phyloP scores from a whole-genome alignment of 192 early-diverging fungal genomes.

The Rhizophlyctis rosea region DNA sequence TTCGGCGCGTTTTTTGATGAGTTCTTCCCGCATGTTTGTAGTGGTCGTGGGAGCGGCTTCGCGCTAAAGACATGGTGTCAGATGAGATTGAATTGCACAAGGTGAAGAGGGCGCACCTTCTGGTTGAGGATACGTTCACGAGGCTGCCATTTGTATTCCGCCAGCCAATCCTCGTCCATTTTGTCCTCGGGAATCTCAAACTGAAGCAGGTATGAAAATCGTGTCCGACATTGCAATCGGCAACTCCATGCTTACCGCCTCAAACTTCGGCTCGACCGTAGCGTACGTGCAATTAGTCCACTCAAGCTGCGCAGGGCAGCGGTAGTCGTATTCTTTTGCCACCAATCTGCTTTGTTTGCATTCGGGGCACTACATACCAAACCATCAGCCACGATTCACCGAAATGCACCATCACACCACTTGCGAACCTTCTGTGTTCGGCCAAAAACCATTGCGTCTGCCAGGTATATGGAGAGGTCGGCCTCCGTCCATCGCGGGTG shows the following conservation, averaged over 20 bases:
- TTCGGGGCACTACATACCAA: constrained; percentile 18
- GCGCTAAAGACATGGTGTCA: no score
- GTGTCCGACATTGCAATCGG: neutral
- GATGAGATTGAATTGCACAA: no score
- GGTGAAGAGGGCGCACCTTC: no score
- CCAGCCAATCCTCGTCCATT: constrained; percentile 5
- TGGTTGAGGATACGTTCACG: neutral
- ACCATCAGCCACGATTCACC: no score
- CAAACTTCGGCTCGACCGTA: constrained; percentile 6
- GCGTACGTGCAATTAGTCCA: constrained; percentile 18
- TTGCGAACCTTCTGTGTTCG: constrained; percentile 8
- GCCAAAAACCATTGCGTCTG: constrained; percentile 23
- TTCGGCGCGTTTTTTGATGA: no score
- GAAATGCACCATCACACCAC: no score
- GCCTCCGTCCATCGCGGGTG: neutral
- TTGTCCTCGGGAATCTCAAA: constrained; percentile 5
- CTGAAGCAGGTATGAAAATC: neutral
- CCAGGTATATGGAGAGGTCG: neutral
- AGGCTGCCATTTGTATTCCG: neutral
- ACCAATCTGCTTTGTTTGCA: constrained; percentile 8
- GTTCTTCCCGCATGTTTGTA: no score
- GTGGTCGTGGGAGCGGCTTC: no score
- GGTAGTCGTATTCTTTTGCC: constrained; percentile 6
- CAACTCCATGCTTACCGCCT: neutral
- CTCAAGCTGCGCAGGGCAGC: constrained; percentile 12